A percentile compares a stretch with the other conserved stretches of the same genome.
phyloP scores from a whole-genome alignment of 1,139 yeast genomes.

The Geotrichum macrosporum region DNA sequence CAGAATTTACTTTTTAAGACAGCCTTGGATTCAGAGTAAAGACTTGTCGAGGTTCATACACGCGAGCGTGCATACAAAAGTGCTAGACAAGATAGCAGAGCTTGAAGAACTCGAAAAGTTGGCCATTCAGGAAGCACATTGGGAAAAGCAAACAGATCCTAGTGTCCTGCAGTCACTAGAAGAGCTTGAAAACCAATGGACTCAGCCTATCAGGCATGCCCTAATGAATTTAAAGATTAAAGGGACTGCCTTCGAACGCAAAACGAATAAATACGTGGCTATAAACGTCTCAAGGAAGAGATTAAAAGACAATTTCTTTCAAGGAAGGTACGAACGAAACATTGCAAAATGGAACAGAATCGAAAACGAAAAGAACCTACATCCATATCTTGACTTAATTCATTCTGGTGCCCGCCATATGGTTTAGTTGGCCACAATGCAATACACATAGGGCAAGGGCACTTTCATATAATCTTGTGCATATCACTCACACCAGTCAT shows the following conservation, averaged over 20 bases:
- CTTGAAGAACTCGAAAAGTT: conserved; percentile 12
- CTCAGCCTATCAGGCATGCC: conserved; percentile 7
- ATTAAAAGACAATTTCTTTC: conserved; percentile 4
- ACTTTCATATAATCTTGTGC: too few relatives aligned
- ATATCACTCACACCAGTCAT: background rate
- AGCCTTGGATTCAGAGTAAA: conserved; percentile 6
- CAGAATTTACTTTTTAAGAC: conserved; percentile 16
- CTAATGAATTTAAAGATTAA: background rate
- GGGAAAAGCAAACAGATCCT: conserved; percentile 12
- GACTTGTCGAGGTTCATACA: conserved; percentile 11
- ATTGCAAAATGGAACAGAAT: conserved; percentile 9
- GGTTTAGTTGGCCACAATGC: too few relatives aligned
- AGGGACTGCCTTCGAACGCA: conserved; percentile 2
- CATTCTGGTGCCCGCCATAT: conserved; percentile 10
- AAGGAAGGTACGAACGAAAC: conserved; percentile 6
- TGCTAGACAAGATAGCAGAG: background rate
- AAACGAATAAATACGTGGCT: conserved; percentile 5
- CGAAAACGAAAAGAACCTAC: background rate
- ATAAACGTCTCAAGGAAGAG: conserved; percentile 10
- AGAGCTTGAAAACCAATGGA: conserved; percentile 9
- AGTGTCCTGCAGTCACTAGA: background rate
- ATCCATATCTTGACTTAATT: conserved; percentile 1
- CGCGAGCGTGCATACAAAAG: conserved; percentile 10
- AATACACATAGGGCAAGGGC: background rate
- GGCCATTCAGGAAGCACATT: conserved; percentile 13